A percentile compares a stretch with the other conserved stretches of the same genome.
These are phyloP conservation scores for Candida sojae DNA, from an alignment of 1,139 yeast genomes.

Conservation along the genomic window DNA sequence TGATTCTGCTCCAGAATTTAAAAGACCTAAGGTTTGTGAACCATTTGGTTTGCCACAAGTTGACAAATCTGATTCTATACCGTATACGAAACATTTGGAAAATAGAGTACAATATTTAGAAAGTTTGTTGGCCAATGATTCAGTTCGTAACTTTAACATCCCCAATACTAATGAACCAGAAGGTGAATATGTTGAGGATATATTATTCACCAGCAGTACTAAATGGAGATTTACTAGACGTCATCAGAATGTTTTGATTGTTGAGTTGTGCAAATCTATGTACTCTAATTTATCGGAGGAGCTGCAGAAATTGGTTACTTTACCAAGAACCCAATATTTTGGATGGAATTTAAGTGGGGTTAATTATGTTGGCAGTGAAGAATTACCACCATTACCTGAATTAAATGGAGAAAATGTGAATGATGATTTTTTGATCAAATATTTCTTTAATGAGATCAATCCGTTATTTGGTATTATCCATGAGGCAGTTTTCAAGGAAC, in stretches of 20 bases:
- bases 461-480: constrained; percentile 57
- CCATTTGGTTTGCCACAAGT: constrained; percentile 23
- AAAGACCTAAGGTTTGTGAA: constrained; percentile 9
- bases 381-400: constrained; percentile 37
- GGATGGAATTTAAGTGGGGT: constrained; percentile 71
- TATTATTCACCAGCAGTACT: constrained; percentile 25
- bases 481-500: constrained; percentile 56
- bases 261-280: constrained; percentile 44
- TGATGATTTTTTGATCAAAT: constrained; percentile 29
- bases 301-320: constrained; percentile 34
- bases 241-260: constrained; percentile 50
- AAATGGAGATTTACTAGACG: constrained; percentile 57
- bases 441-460: constrained; percentile 53
- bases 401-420: constrained; percentile 18
- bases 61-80: constrained; percentile 13
- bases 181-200: constrained; percentile 19
- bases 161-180: constrained; percentile 19
- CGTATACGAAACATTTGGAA: constrained; percentile 37
- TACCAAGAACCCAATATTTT: constrained; percentile 61
- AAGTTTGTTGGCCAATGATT: constrained; percentile 24
- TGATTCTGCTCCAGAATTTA: constrained; percentile 7
- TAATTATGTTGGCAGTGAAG: constrained; percentile 46
- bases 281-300: constrained; percentile 40
- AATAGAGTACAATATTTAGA: constrained; percentile 45
- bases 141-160: constrained; percentile 18